A percentile compares a stretch with the other conserved stretches of the same genome.
Evolutionary conservation across 345 rosid species (phyloP).

Genomic region (Eucalyptus marginata): DNA sequence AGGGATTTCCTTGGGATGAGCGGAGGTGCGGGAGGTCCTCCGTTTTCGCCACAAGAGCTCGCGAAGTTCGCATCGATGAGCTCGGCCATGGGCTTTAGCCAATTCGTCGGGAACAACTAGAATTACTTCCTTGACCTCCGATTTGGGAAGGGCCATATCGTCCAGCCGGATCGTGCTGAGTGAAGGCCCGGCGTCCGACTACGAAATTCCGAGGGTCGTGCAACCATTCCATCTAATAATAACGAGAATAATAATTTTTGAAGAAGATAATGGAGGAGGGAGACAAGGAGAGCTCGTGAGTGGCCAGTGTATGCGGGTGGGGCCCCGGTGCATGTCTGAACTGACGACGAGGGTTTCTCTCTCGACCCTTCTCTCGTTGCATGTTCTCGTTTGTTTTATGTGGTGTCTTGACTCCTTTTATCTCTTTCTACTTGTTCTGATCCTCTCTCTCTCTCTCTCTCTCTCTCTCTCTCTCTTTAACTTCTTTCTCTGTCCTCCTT

Average conservation of each 20-base stretch:
- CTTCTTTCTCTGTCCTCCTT: neutral
- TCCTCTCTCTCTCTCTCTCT: neutral
- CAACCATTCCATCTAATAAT: neutral
- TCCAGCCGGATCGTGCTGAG: neutral
- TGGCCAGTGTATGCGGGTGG: slow-evolving; percentile 1
- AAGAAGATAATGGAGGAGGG: neutral
- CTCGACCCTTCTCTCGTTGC: slow-evolving; percentile 4
- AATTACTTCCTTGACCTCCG: neutral
- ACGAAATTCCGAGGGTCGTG: neutral
- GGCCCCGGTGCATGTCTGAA: slow-evolving; percentile 15
- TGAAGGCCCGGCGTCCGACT: neutral
- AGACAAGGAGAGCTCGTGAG: slow-evolving; percentile 1
- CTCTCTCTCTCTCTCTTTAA: neutral
- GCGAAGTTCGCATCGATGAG: slow-evolving; percentile 67
- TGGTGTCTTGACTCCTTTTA: slow-evolving; percentile 12
- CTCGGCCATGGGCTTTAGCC: slow-evolving; percentile 34
- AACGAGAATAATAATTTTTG: neutral
- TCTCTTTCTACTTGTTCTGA: neutral
- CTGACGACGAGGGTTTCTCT: slow-evolving; percentile 8
- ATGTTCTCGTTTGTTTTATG: slow-evolving; percentile 22
- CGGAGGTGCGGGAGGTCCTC: slow-evolving; percentile 22
- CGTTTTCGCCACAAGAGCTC: slow-evolving; percentile 51
- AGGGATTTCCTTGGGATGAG: slow-evolving; percentile 80
- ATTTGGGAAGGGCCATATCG: neutral
- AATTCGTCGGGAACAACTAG: slow-evolving; percentile 19